phyloP scores from a whole-genome alignment of 2,329 filamentous ascomycete genomes.

The Ophiosphaerella herpotricha region DNA sequence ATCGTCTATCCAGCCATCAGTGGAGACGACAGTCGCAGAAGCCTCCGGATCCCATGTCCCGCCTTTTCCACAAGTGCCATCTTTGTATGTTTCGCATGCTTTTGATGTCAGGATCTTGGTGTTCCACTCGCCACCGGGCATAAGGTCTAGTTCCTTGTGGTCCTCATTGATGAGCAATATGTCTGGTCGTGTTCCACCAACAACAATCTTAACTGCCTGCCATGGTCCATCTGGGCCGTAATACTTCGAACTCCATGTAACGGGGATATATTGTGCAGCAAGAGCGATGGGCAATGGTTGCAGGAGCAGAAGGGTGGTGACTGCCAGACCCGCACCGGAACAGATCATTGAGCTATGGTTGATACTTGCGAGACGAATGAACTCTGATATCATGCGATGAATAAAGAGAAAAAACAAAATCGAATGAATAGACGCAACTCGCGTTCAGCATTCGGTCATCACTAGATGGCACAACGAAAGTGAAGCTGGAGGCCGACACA shows the following conservation, averaged over 20 bases:
- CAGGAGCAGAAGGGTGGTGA: neutral
- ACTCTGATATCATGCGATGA: too few relatives aligned
- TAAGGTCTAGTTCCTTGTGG: neutral
- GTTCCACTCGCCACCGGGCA: conserved; percentile 13
- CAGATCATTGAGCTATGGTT: neutral
- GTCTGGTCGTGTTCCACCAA: conserved; percentile 5
- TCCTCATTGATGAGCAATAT: too few relatives aligned
- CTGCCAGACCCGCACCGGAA: neutral
- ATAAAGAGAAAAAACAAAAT: neutral
- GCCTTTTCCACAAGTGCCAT: conserved; percentile 12
- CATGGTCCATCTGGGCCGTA: conserved; percentile 27
- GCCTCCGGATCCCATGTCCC: conserved; percentile 15
- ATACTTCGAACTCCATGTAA: conserved; percentile 20
- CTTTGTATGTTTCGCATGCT: conserved; percentile 11
- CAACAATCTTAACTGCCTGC: conserved; percentile 17
- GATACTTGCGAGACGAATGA: neutral
- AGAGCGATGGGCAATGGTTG: neutral
- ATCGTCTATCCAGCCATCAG: neutral
- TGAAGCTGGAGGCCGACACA: too few relatives aligned
- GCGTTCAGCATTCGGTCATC: too few relatives aligned
- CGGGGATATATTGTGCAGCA: conserved; percentile 9
- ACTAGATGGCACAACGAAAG: too few relatives aligned
- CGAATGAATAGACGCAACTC: neutral
- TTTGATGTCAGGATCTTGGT: conserved; percentile 2
- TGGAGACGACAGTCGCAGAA: neutral